phyloP scores from a whole-genome alignment of 495 filamentous ascomycete species.

The Hypoxylon rickii region DNA sequence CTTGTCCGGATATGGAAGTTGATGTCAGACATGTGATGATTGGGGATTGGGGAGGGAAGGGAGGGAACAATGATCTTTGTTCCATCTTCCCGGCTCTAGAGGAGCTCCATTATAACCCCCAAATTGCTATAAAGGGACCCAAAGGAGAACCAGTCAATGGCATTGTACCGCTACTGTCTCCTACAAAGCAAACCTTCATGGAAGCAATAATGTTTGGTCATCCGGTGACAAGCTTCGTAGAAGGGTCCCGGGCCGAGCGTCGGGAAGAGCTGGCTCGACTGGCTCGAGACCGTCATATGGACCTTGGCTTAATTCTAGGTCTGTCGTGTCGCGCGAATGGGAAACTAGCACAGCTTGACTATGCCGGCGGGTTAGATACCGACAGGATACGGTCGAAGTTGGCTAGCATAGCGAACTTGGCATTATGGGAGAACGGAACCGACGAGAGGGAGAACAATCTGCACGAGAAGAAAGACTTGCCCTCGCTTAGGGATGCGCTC shows the following conservation, averaged over 20 bases:
- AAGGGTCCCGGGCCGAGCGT: constrained; percentile 22
- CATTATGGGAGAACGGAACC: constrained; percentile 2
- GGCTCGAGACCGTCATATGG: constrained; percentile 10
- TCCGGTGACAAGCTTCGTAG: constrained; percentile 10
- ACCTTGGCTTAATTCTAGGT: constrained; percentile 19
- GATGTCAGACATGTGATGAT: background rate
- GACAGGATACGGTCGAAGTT: constrained; percentile 12
- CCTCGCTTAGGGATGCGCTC: constrained; percentile 22
- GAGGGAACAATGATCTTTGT: too few species aligned
- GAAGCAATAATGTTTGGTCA: constrained; percentile 7
- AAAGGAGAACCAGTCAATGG: constrained; percentile 13
- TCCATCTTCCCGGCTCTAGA: too few species aligned
- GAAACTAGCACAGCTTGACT: constrained; percentile 23
- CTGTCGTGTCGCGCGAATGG: constrained; percentile 15
- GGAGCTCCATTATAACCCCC: too few species aligned
- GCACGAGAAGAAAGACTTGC: background rate
- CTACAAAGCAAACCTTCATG: background rate
- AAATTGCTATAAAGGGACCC: background rate
- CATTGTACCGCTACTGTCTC: constrained; percentile 11
- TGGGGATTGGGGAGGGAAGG: background rate
- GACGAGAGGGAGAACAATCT: background rate
- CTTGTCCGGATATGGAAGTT: constrained; percentile 26
- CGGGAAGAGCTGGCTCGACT: constrained; percentile 23
- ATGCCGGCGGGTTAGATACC: constrained; percentile 20
- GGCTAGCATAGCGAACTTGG: background rate